phyloP scores from a whole-genome alignment of 257 asterid species.

The Orobanche coerulescens region DNA sequence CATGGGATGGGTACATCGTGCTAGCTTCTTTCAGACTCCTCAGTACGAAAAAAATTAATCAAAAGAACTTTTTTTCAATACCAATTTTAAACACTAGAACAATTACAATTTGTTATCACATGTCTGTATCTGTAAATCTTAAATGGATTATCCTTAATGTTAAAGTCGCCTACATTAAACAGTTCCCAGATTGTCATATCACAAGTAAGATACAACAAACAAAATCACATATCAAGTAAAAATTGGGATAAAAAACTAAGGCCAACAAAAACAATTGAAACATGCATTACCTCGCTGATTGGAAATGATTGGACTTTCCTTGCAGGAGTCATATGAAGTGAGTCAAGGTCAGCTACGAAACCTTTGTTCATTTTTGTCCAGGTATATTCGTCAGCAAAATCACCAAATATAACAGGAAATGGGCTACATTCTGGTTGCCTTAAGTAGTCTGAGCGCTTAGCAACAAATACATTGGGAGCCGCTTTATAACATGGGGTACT shows the following conservation, averaged over 20 bases:
- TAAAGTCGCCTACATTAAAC: not conserved
- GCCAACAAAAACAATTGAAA: conserved; percentile 8
- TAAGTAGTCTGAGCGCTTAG: conserved; percentile 49
- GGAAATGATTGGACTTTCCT: conserved; percentile 67
- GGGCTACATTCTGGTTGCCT: conserved; percentile 69
- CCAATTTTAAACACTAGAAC: not conserved
- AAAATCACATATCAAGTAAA: not conserved
- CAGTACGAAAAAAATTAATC: too few species aligned
- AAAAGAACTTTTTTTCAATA: not conserved
- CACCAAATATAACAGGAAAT: conserved; percentile 60
- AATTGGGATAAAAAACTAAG: conserved; percentile 7
- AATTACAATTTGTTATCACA: conserved; percentile 1
- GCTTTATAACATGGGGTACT: conserved; percentile 70
- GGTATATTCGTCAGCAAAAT: conserved; percentile 81
- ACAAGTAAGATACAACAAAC: not conserved
- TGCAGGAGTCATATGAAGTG: conserved; percentile 67
- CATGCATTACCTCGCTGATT: conserved; percentile 39
- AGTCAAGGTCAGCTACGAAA: conserved; percentile 76
- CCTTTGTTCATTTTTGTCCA: conserved; percentile 96
- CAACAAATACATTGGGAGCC: conserved; percentile 68
- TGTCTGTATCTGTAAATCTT: not conserved
- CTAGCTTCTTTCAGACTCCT: too few species aligned
- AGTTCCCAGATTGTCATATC: not conserved
- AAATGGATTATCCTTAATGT: conserved; percentile 10
- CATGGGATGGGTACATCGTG: not conserved